Conservation (phyloP, 2,329 filamentous ascomycete genomes). For the Capronia americana region DNA sequence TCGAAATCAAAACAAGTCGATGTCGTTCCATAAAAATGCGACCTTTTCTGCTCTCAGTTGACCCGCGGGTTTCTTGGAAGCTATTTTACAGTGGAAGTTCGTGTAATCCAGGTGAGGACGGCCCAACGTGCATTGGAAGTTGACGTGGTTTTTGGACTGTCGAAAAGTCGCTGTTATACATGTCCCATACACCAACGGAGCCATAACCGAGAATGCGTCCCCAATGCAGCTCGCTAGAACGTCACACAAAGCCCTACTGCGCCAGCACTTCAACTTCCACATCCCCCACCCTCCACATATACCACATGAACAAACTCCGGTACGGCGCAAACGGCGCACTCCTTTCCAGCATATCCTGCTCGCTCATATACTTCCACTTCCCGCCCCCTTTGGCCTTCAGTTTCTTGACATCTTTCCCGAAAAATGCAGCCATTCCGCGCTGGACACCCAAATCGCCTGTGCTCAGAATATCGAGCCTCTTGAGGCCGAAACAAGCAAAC, state of each 20-base stretch:
- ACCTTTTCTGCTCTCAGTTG: background rate
- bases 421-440: slow-evolving; percentile 86
- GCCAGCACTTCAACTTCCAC: slow-evolving; percentile 61
- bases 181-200: background rate
- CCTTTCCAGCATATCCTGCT: slow-evolving; percentile 86
- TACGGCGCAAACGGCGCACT: slow-evolving; percentile 84
- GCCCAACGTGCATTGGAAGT: background rate
- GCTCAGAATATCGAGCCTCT: slow-evolving; percentile 91
- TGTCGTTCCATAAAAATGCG: background rate
- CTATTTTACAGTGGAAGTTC: background rate
- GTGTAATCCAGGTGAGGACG: background rate
- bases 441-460: slow-evolving; percentile 93
- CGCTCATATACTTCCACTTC: slow-evolving; percentile 98
- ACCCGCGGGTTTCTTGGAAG: background rate
- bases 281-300: slow-evolving; percentile 89
- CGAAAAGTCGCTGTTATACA: background rate
- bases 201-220: background rate
- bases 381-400: slow-evolving; percentile 78
- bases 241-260: slow-evolving; percentile 1
- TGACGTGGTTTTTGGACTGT: background rate
- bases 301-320: slow-evolving; percentile 96
- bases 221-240: background rate
- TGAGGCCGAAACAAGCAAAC: slow-evolving; percentile 96
- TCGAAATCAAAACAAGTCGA: background rate
- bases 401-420: slow-evolving; percentile 81